A percentile compares a stretch with the other conserved stretches of the same genome.
Evolutionary conservation across 441 rosid species (phyloP).

Genomic region (Gossypium lobatum): DNA sequence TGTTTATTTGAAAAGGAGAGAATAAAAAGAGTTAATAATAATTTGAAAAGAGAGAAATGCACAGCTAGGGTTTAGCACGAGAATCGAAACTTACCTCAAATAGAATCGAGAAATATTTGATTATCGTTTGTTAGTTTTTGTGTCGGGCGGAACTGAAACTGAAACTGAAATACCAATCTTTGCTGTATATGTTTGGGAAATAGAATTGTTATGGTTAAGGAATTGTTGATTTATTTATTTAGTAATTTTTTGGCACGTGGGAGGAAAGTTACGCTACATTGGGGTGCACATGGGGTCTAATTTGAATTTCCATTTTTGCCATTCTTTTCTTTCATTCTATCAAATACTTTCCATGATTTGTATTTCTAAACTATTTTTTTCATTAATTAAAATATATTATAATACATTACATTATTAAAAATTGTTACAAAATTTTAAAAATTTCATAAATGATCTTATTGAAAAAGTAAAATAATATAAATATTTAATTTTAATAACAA

Average conservation of each 20-base stretch:
- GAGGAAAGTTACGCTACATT: neutral
- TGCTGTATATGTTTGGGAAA: neutral
- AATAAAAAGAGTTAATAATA: neutral
- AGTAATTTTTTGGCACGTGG: neutral
- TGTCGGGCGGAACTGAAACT: neutral
- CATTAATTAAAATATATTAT: no score
- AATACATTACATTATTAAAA: no score
- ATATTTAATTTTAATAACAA: no score
- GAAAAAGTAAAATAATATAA: no score
- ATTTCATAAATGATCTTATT: no score
- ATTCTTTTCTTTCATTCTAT: neutral
- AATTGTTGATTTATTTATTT: neutral
- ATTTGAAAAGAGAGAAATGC: neutral
- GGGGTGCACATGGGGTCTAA: neutral
- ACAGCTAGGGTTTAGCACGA: neutral
- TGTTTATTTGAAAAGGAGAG: neutral
- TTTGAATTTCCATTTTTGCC: neutral
- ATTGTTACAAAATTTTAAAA: no score
- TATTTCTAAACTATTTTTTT: no score
- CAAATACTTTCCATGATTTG: no score
- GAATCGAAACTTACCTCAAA: constrained; percentile 7
- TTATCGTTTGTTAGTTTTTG: neutral
- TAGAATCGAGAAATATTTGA: neutral
- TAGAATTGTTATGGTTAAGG: neutral
- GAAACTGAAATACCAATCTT: neutral